phyloP scores from a whole-genome alignment of 2,329 filamentous ascomycete genomes.

The Fusarium secorum region DNA sequence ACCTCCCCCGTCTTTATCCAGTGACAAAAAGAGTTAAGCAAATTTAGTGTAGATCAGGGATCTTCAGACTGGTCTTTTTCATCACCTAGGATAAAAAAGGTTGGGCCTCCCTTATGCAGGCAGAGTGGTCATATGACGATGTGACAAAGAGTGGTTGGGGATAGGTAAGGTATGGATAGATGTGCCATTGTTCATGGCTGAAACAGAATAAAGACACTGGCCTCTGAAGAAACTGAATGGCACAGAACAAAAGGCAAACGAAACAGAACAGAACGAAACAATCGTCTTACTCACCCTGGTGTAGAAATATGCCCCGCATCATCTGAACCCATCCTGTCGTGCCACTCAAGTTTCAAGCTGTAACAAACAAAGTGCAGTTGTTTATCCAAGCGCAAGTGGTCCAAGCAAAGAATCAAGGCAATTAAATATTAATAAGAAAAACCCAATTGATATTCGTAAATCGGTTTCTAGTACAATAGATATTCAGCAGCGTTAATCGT shows the following conservation, averaged over 20 bases:
- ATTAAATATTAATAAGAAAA: not conserved
- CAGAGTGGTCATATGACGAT: conserved; percentile 26
- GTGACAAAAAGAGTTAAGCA: not conserved
- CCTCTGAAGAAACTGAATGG: not conserved
- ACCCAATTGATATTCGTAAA: not conserved
- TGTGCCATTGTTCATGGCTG: not conserved
- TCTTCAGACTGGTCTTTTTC: not conserved
- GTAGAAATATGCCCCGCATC: conserved; percentile 31
- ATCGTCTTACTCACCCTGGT: conserved; percentile 27
- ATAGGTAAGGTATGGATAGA: no score
- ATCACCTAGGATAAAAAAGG: not conserved
- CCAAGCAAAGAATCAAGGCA: not conserved
- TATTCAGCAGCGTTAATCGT: not conserved
- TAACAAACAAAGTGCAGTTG: conserved; percentile 6
- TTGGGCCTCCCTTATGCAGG: not conserved
- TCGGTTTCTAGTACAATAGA: not conserved
- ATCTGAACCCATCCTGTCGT: conserved; percentile 39
- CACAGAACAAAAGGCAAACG: not conserved
- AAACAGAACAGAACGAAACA: conserved; percentile 22
- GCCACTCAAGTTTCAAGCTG: conserved; percentile 35
- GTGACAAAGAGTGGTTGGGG: not conserved
- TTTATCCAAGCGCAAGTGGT: not conserved
- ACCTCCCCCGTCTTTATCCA: not conserved
- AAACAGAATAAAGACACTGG: not conserved
- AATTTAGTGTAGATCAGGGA: not conserved